Evolutionary conservation across 2,329 filamentous ascomycete genomes (phyloP), one percentile per base, ranked within the genome.

Genomic region (Fusarium sp.): DNA sequence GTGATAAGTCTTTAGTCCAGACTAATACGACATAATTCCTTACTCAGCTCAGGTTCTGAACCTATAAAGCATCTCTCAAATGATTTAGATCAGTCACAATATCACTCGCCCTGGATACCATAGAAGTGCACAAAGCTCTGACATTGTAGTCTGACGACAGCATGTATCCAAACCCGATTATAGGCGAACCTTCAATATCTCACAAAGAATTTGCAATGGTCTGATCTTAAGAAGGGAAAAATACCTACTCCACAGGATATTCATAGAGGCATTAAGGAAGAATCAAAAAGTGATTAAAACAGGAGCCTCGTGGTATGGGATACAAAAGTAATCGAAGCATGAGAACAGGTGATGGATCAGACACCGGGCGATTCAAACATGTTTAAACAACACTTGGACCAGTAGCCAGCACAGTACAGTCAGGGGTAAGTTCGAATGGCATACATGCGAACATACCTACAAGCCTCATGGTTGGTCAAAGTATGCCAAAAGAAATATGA

Each of bases 291-390:
- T 39, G 45, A 36, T 35, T 45, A n/a, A 39, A 56, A 51, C 44
- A 47, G 52, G 52, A 52, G 41, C 7, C 24, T 18, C n/a, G 12
- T 14, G 33, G 7, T 11, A 52, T 47, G 45, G 42, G 45, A 28
- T 31, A 47, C 56, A 26, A 65, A 13, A n/a, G 44, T n/a, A 28
- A 45, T 49, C 55, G 28, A 49, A 63, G 69, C 69, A 69, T 72
- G 45, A 70, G 31, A 72, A 72, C 54, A 48, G 70, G 73, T 38
- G 36, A 66, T 70, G 39, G 48, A 70, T 66, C 70, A 73, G 70
- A 73, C 70, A 45, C 65, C 28, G 70, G 60, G 56, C 45, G 70
- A 73, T 70, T 73, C 70, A 70, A 45, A 58, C 49, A 35, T 47
- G 61, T 47, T 49, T 52, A 44, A 72, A 51, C 18, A 63, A 56